phyloP scores from a whole-genome alignment of 495 filamentous ascomycete species.

The Entonaema liquescens region DNA sequence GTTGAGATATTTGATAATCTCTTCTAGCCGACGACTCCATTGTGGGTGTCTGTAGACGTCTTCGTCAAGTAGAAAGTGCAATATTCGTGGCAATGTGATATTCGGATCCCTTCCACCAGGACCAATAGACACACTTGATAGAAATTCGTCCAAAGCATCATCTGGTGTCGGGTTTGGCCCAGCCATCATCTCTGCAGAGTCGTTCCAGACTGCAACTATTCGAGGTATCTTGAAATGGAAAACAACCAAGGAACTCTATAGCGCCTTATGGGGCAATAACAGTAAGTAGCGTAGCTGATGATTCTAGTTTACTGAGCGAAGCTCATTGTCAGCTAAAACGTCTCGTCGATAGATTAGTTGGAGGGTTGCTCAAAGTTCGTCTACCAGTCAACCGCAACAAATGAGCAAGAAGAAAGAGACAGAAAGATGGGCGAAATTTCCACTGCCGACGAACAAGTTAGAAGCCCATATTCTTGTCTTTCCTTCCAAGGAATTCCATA shows the following conservation, averaged over 20 bases:
- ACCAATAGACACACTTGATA: slow-evolving; percentile 8
- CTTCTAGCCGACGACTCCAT: slow-evolving; percentile 18
- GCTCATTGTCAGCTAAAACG: slow-evolving; percentile 23
- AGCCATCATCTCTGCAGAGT: slow-evolving; percentile 4
- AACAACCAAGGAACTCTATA: neutral
- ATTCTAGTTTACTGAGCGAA: slow-evolving; percentile 10
- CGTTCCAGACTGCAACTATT: neutral
- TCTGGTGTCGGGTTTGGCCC: neutral
- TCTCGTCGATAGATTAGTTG: slow-evolving; percentile 15
- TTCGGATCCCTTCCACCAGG: slow-evolving; percentile 28
- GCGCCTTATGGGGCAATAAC: slow-evolving; percentile 5
- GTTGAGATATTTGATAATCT: slow-evolving; percentile 31
- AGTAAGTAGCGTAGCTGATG: neutral
- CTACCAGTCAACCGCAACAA: slow-evolving; percentile 3
- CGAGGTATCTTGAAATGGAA: neutral
- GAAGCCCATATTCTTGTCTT: slow-evolving; percentile 35
- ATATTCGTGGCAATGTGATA: slow-evolving; percentile 22
- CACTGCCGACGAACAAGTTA: slow-evolving; percentile 20
- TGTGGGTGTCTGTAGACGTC: slow-evolving; percentile 18
- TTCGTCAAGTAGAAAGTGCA: slow-evolving; percentile 39
- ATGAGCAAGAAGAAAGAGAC: slow-evolving; percentile 27
- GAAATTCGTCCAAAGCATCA: neutral
- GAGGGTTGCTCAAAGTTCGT: slow-evolving; percentile 9
- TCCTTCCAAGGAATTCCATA: slow-evolving; percentile 27
- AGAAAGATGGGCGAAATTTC: slow-evolving; percentile 16